Conservation (phyloP, 1,284 basidiomycete species). For the Bjerkandera adusta region DNA sequence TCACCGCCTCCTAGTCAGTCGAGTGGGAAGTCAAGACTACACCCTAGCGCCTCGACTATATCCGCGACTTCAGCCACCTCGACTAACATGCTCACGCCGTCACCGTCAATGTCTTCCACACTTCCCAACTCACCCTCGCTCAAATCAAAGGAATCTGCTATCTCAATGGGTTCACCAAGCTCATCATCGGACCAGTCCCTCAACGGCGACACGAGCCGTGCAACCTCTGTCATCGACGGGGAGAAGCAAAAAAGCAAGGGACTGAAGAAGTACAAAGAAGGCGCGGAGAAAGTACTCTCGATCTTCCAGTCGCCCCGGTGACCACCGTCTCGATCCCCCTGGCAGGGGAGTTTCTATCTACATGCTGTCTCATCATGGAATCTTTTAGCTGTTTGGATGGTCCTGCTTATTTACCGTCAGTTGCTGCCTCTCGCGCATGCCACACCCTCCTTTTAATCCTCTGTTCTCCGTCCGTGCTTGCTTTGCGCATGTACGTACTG, state of each 20-base stretch:
- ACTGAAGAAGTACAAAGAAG: conserved; percentile 79
- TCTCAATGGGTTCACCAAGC: conserved; percentile 64
- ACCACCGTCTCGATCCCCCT: conserved; percentile 15
- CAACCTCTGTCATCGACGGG: conserved; percentile 22
- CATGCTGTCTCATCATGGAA: conserved; percentile 20
- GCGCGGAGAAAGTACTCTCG: conserved; percentile 77
- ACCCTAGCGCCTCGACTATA: conserved; percentile 34
- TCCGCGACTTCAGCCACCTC: conserved; percentile 49
- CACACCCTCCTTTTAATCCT: too few relatives aligned
- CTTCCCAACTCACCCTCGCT: conserved; percentile 59
- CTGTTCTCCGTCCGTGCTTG: too few relatives aligned
- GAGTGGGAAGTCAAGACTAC: conserved; percentile 41
- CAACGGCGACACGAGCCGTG: conserved; percentile 38
- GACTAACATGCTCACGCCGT: conserved; percentile 52
- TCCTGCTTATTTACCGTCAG: conserved; percentile 15
- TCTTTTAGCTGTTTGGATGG: conserved; percentile 20
- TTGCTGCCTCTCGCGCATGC: too few relatives aligned
- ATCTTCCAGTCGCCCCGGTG: conserved; percentile 62
- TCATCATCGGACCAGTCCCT: conserved; percentile 69
- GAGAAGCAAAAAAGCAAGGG: conserved; percentile 67
- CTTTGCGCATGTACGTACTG: too few relatives aligned
- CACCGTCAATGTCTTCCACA: conserved; percentile 47
- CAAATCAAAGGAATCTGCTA: conserved; percentile 73
- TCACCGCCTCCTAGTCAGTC: conserved; percentile 54
- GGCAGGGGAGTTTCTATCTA: conserved; percentile 13